Evolutionary conservation across 2,329 filamentous ascomycete genomes (phyloP).

Genomic region (Neonectria punicea): DNA sequence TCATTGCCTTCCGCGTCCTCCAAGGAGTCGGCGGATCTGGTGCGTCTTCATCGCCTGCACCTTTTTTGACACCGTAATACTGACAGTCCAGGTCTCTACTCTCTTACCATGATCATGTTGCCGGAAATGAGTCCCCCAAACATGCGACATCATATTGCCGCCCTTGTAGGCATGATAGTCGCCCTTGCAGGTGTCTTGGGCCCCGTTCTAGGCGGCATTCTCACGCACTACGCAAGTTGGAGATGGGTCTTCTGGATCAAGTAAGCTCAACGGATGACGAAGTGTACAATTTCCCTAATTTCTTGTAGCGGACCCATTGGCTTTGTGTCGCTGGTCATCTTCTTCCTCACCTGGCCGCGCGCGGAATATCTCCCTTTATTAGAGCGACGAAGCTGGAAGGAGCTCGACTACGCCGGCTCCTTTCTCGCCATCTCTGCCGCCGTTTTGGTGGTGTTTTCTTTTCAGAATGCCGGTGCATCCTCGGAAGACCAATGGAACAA

Average conservation of each 20-base stretch:
- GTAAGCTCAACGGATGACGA: slow-evolving; percentile 46
- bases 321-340: slow-evolving; percentile 56
- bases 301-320: slow-evolving; percentile 61
- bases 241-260: slow-evolving; percentile 71
- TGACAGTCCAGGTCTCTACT: slow-evolving; percentile 57
- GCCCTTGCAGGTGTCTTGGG: slow-evolving; percentile 61
- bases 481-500: slow-evolving; percentile 55
- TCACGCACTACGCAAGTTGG: slow-evolving; percentile 62
- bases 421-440: slow-evolving; percentile 64
- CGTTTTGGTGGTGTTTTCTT: slow-evolving; percentile 66
- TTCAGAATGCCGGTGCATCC: slow-evolving; percentile 60
- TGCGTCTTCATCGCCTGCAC: slow-evolving; percentile 21
- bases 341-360: slow-evolving; percentile 63
- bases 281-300: slow-evolving; percentile 11
- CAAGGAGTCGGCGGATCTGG: slow-evolving; percentile 65
- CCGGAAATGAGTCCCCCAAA: slow-evolving; percentile 59
- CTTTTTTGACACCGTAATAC: neutral
- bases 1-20: slow-evolving; percentile 60
- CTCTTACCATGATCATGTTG: slow-evolving; percentile 65
- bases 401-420: slow-evolving; percentile 65
- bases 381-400: slow-evolving; percentile 56
- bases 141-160: slow-evolving; percentile 56
- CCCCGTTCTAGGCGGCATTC: slow-evolving; percentile 61
- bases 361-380: slow-evolving; percentile 51
- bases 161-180: slow-evolving; percentile 60